Evolutionary conservation across 345 rosid species (phyloP).

Genomic region (Eutrema japonicum): DNA sequence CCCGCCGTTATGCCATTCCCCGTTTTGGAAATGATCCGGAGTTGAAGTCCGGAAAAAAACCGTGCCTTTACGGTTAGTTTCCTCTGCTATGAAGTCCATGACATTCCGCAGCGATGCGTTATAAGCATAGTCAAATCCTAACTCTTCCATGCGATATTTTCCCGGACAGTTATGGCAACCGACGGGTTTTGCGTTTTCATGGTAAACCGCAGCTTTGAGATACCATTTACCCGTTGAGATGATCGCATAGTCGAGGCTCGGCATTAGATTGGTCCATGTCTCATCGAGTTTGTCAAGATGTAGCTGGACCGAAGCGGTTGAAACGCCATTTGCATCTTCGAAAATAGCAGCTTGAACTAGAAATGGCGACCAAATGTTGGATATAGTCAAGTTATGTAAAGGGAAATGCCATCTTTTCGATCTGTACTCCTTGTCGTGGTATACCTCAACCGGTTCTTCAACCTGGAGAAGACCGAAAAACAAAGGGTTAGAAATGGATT

Average conservation of each 20-base stretch:
- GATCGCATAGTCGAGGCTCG: constrained; percentile 64
- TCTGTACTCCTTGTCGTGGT: constrained; percentile 79
- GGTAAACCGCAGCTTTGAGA: constrained; percentile 81
- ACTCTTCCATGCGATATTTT: constrained; percentile 56
- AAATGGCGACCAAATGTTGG: constrained; percentile 91
- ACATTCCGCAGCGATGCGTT: constrained; percentile 59
- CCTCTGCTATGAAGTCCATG: constrained; percentile 58
- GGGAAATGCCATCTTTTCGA: constrained; percentile 82
- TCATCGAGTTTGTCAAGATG: constrained; percentile 80
- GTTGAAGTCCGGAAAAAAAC: constrained; percentile 81
- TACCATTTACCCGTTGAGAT: constrained; percentile 98
- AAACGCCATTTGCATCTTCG: constrained; percentile 86
- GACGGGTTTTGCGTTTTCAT: constrained; percentile 61
- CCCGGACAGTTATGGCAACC: constrained; percentile 87
- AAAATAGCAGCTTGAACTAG: constrained; percentile 83
- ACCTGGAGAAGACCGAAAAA: constrained; percentile 51
- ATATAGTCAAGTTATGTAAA: constrained; percentile 66
- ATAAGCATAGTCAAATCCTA: constrained; percentile 80
- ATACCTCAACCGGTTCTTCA: constrained; percentile 71
- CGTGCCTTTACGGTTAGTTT: constrained; percentile 56
- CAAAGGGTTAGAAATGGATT: background rate
- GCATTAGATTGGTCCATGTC: constrained; percentile 63
- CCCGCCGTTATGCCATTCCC: constrained; percentile 93
- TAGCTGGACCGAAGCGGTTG: constrained; percentile 72
- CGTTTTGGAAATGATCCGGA: constrained; percentile 91